A percentile compares a stretch with the other conserved stretches of the same genome.
phyloP scores from a whole-genome alignment of 2,329 filamentous ascomycete species.

The Hypoxylon sp. region DNA sequence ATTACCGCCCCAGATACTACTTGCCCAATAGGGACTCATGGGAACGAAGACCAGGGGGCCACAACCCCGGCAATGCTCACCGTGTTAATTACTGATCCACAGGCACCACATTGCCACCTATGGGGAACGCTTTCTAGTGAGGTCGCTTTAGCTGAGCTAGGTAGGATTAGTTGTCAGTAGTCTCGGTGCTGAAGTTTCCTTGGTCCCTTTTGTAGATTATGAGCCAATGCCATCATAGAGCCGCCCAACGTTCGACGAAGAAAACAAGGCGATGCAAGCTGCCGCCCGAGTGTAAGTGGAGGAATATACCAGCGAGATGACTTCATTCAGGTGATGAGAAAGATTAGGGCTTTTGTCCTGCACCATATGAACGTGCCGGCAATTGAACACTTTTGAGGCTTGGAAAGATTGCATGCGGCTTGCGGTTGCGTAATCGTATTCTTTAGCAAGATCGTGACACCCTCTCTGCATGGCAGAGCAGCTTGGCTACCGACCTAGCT shows the following conservation, averaged over 20 bases:
- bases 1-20: constrained; percentile 34
- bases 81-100: constrained; percentile 38
- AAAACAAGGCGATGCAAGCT: constrained; percentile 7
- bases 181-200: constrained; percentile 6
- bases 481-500: neutral
- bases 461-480: neutral
- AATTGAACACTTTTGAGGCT: neutral
- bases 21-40: constrained; percentile 41
- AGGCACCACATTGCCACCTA: constrained; percentile 17
- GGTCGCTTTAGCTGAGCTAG: neutral
- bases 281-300: neutral
- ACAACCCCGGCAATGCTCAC: constrained; percentile 21
- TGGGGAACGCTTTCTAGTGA: constrained; percentile 12
- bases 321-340: neutral
- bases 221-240: constrained; percentile 20
- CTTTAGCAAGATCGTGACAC: constrained; percentile 12
- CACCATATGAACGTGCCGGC: neutral
- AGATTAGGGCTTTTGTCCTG: neutral
- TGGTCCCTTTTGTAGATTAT: neutral
- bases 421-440: neutral
- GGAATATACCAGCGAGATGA: too few relatives aligned
- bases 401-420: neutral
- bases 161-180: constrained; percentile 21
- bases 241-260: constrained; percentile 11
- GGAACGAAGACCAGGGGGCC: constrained; percentile 22